Evolutionary conservation across 768 basidiomycete genomes (phyloP).

Genomic region (Dacryopinax primogenitus): DNA sequence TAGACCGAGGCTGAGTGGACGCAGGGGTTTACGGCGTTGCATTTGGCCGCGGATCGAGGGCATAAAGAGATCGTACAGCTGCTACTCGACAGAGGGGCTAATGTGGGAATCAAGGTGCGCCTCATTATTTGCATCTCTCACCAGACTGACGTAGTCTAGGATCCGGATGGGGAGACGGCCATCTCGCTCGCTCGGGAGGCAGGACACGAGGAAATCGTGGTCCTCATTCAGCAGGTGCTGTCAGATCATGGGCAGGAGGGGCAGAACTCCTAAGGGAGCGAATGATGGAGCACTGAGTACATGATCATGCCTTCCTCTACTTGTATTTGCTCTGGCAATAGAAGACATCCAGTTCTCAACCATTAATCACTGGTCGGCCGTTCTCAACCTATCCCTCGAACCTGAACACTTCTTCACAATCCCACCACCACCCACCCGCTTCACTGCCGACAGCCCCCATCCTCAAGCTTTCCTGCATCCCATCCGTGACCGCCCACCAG

Average conservation of each 20-base stretch:
- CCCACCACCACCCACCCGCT: slow-evolving; percentile 53
- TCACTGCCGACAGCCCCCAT: slow-evolving; percentile 58
- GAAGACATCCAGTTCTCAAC: too few species aligned
- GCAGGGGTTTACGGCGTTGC: slow-evolving; percentile 80
- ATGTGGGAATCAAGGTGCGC: slow-evolving; percentile 48
- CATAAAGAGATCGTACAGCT: slow-evolving; percentile 42
- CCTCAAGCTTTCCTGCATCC: slow-evolving; percentile 66
- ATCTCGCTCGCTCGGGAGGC: slow-evolving; percentile 47
- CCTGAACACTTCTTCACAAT: slow-evolving; percentile 53
- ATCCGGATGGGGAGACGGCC: slow-evolving; percentile 51
- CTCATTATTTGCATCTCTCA: slow-evolving; percentile 9
- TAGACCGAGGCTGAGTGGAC: background rate
- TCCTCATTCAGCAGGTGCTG: slow-evolving; percentile 21
- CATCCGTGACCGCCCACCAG: slow-evolving; percentile 69
- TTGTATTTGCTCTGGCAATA: too few species aligned
- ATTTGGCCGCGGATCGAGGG: slow-evolving; percentile 78
- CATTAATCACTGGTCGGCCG: background rate
- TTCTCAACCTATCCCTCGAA: slow-evolving; percentile 36
- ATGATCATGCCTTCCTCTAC: too few species aligned
- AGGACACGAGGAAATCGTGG: slow-evolving; percentile 43
- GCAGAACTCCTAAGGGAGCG: background rate
- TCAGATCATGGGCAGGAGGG: background rate
- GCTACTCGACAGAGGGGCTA: slow-evolving; percentile 53
- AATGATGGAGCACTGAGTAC: background rate
- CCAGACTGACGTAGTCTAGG: slow-evolving; percentile 32